phyloP scores from a whole-genome alignment of 1,284 basidiomycete genomes.

The Pseudozyma hubeiensis region DNA sequence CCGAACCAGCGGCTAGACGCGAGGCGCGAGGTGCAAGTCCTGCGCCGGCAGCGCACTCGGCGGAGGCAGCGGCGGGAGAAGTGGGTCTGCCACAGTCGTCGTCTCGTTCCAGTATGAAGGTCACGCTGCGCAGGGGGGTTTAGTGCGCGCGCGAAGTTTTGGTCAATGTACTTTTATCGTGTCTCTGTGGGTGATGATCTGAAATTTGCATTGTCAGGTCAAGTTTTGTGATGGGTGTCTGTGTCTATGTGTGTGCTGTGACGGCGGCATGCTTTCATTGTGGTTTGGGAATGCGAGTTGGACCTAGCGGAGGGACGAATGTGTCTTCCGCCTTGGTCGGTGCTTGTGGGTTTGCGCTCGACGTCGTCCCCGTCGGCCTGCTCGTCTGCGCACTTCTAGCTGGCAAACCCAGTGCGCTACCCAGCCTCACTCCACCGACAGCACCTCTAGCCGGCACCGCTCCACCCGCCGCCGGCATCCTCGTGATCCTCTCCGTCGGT shows the following conservation, averaged over 20 bases:
- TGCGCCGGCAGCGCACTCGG: background rate
- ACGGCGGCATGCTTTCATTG: background rate
- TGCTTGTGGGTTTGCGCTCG: no score
- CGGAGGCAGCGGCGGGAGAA: constrained; percentile 8
- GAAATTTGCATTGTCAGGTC: background rate
- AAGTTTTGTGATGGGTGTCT: no score
- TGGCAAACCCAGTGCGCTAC: background rate
- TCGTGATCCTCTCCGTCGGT: constrained; percentile 26
- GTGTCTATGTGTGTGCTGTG: no score
- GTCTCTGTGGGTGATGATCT: no score
- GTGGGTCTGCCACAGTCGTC: constrained; percentile 7
- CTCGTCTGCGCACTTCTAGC: background rate
- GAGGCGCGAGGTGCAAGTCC: constrained; percentile 9
- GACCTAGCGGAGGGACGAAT: background rate
- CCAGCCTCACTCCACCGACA: no score
- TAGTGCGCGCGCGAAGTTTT: constrained; percentile 5
- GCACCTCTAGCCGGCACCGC: background rate
- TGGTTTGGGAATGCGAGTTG: background rate
- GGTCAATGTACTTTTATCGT: constrained; percentile 3
- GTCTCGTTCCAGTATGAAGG: constrained; percentile 35
- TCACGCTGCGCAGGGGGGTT: constrained; percentile 25
- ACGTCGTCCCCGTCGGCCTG: no score
- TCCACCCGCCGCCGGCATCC: background rate
- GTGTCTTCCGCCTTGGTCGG: no score
- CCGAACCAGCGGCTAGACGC: constrained; percentile 24